These are phyloP conservation scores for Alternaria sp. DNA, from an alignment of 2,329 filamentous ascomycete species.

Conservation along the genomic window DNA sequence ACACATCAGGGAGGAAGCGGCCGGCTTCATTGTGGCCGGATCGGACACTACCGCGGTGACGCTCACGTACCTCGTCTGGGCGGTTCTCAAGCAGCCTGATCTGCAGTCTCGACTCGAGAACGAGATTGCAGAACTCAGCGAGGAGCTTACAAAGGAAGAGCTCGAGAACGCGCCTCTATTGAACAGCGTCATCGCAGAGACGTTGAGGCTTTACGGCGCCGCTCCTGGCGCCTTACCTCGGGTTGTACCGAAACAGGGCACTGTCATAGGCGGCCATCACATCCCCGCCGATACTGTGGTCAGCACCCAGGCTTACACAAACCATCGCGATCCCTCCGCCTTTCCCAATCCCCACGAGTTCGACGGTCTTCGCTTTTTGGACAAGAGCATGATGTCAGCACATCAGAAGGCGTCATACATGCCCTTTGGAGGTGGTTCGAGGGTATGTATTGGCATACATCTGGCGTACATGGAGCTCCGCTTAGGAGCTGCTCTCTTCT, in stretches of 20 bases:
- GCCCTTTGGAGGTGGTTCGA: slow-evolving; percentile 70
- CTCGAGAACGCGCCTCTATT: slow-evolving; percentile 39
- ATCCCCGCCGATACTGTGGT: slow-evolving; percentile 46
- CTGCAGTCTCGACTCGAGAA: slow-evolving; percentile 30
- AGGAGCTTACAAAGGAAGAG: slow-evolving; percentile 27
- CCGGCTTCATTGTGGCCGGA: slow-evolving; percentile 42
- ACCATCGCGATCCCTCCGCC: slow-evolving; percentile 43
- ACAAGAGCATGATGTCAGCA: slow-evolving; percentile 17
- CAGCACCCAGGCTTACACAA: slow-evolving; percentile 48
- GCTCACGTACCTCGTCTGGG: slow-evolving; percentile 45
- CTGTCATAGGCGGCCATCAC: slow-evolving; percentile 42
- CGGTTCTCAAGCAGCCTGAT: slow-evolving; percentile 30
- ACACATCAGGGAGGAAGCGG: slow-evolving; percentile 37
- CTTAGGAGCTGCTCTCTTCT: slow-evolving; percentile 58
- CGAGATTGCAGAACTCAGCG: slow-evolving; percentile 25
- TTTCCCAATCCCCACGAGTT: slow-evolving; percentile 36
- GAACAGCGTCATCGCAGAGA: slow-evolving; percentile 49
- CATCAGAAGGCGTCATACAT: slow-evolving; percentile 62
- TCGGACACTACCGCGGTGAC: slow-evolving; percentile 45
- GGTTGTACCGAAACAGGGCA: slow-evolving; percentile 42
- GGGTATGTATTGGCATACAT: slow-evolving; percentile 72
- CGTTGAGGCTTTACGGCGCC: slow-evolving; percentile 46
- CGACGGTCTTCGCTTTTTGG: slow-evolving; percentile 39
- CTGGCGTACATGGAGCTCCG: slow-evolving; percentile 66
- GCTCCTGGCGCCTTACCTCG: slow-evolving; percentile 46